A percentile compares a stretch with the other conserved stretches of the same genome.
phyloP scores from a whole-genome alignment of 164 flowering plant species.

The Echeveria elegans region DNA sequence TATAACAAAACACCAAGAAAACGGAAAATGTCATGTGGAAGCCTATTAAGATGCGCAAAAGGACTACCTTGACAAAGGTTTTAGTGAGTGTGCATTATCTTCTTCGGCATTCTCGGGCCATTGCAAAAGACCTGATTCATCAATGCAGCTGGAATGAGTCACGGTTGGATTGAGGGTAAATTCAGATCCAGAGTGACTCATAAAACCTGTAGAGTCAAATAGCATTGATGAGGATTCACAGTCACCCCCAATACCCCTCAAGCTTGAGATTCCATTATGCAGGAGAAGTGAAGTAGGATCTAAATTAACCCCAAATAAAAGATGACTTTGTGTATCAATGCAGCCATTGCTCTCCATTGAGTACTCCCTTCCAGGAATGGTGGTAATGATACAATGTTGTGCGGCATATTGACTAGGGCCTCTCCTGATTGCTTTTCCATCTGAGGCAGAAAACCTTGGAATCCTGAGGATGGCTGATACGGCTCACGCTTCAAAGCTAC shows the following conservation, averaged over 20 bases:
- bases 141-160: constrained; percentile 61
- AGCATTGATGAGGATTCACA: constrained; percentile 48
- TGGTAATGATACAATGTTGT: constrained; percentile 50
- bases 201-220: constrained; percentile 45
- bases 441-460: constrained; percentile 39
- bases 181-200: constrained; percentile 44
- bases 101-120: constrained; percentile 57
- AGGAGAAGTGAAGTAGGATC: constrained; percentile 64
- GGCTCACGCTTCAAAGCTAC: constrained; percentile 36
- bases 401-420: constrained; percentile 33
- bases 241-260: constrained; percentile 46
- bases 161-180: constrained; percentile 49
- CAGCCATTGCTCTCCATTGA: constrained; percentile 43
- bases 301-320: constrained; percentile 76
- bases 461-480: constrained; percentile 31
- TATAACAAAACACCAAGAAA: background rate
- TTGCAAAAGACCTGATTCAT: constrained; percentile 76
- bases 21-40: background rate
- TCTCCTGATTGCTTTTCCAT: constrained; percentile 31
- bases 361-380: constrained; percentile 83
- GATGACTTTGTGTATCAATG: constrained; percentile 58
- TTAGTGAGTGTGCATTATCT: constrained; percentile 39
- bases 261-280: constrained; percentile 59
- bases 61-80: constrained; percentile 83
- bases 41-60: no score